Evolutionary conservation across 352 stramenopile genomes (phyloP), one percentile per base, ranked within the genome.

Genomic region (Globisporangium acanthophoron): DNA sequence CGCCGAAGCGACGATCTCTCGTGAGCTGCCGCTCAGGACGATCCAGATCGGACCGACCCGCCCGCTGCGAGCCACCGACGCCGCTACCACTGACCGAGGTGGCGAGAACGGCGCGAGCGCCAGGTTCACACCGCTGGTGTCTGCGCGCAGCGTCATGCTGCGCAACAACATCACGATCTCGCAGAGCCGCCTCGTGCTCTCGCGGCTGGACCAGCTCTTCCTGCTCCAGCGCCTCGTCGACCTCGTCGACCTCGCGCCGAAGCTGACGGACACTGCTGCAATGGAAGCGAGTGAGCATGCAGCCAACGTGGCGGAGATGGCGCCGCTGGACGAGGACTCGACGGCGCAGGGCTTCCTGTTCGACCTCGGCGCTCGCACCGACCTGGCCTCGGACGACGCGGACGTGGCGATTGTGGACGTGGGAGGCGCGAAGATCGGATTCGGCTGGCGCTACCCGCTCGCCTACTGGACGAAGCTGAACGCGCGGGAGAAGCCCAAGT

Each of bases 391-490:
- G 29, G 58, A 48, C 24, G 43, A 24, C 13, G 24, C 24, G 24
- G 43, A 54, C 8, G 9, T 51, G 33, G 43, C 43, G 21, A 11
- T 59, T 3, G 41, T 59, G 12, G 15, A 55, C 15, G n/a, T 56
- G 6, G 43, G 15, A 1, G 39, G 41, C 7, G 45, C 20, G 43
- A 56, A 9, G 45, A 52, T 64, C n/a, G 58, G 58, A 35, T 64
- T 64, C 54, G 58, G 58, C 16, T 64, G 58, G 58, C 58, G 58
- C n/a, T 64, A 64, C 46, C 33, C 58, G 12, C 33, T 64, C 12
- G 24, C 51, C 37, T 52, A 56, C 52, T 64, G 58, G 58, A 47
- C 27, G 21, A 35, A 59, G n/a, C 58, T 59, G n/a, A 21, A 16
- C 5, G 58, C 18, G 4, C 9, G 16, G 0, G 18, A 44, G 39